Evolutionary conservation across 2,329 filamentous ascomycete species (phyloP).

Genomic region (Eurotiales sp.): DNA sequence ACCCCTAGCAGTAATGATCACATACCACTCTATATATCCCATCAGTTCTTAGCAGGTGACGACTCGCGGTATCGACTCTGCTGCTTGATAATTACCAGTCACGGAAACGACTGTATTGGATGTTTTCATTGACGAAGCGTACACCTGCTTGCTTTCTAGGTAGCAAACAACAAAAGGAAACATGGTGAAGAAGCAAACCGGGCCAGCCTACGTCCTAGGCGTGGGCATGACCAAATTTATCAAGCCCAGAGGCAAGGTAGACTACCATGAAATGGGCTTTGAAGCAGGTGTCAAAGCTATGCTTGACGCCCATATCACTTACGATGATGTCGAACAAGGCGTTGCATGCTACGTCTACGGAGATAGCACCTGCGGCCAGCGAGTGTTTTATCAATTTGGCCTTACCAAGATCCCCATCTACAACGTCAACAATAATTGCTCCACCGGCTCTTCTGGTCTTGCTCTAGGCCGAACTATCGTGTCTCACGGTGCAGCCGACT

Average conservation of each 20-base stretch:
- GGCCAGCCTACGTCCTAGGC: slow-evolving; percentile 80
- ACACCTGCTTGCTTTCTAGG: not conserved
- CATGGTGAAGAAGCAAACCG: slow-evolving; percentile 51
- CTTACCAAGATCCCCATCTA: slow-evolving; percentile 95
- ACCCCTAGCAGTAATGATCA: too few species aligned
- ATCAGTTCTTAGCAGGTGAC: too few species aligned
- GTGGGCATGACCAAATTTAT: slow-evolving; percentile 99
- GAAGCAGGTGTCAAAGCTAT: slow-evolving; percentile 88
- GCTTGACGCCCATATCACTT: slow-evolving; percentile 74
- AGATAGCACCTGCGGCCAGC: slow-evolving; percentile 89
- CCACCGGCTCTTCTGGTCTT: slow-evolving; percentile 87
- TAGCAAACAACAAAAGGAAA: slow-evolving; percentile 23
- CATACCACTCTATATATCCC: too few species aligned
- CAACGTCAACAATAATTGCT: slow-evolving; percentile 99
- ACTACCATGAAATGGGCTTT: slow-evolving; percentile 92
- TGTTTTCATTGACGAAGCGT: not conserved
- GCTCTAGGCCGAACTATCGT: slow-evolving; percentile 79
- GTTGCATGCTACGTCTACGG: slow-evolving; percentile 98
- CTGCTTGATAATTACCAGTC: too few species aligned
- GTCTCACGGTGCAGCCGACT: slow-evolving; percentile 75
- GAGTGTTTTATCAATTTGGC: slow-evolving; percentile 98
- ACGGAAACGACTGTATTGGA: too few species aligned
- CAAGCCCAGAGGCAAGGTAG: slow-evolving; percentile 89
- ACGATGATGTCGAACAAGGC: slow-evolving; percentile 92
- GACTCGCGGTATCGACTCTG: too few species aligned